These are phyloP conservation scores for Kalmusia sp. DNA, from an alignment of 2,329 filamentous ascomycete species.

Conservation along the genomic window DNA sequence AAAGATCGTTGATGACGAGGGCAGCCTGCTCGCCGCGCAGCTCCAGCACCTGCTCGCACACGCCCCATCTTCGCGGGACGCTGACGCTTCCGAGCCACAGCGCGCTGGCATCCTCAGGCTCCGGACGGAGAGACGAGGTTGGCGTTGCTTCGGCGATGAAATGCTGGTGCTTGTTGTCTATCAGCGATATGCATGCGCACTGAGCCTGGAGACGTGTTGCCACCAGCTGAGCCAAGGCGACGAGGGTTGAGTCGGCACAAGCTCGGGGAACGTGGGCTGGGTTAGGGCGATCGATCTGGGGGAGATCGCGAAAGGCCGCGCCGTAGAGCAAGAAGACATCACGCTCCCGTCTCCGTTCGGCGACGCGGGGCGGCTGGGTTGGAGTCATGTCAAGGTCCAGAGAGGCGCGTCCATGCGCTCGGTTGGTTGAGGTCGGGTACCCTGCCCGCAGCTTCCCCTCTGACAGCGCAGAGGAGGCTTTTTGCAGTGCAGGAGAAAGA, in stretches of 20 bases:
- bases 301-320: constrained; percentile 31
- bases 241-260: constrained; percentile 38
- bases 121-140: constrained; percentile 28
- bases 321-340: constrained; percentile 36
- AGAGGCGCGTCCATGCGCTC: neutral
- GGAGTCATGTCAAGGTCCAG: neutral
- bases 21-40: constrained; percentile 8
- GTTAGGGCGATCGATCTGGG: constrained; percentile 20
- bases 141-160: constrained; percentile 49
- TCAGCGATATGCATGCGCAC: constrained; percentile 45
- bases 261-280: constrained; percentile 22
- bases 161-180: constrained; percentile 43
- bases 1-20: constrained; percentile 27
- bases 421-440: neutral
- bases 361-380: neutral
- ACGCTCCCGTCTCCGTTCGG: constrained; percentile 32
- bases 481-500: neutral
- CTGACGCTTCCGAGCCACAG: constrained; percentile 41
- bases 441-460: neutral
- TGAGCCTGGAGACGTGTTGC: constrained; percentile 40
- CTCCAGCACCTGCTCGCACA: constrained; percentile 31
- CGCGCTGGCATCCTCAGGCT: constrained; percentile 8
- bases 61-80: constrained; percentile 32
- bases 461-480: neutral
- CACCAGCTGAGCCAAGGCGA: constrained; percentile 45